Base-by-base conservation (phyloP, 495 filamentous ascomycete genomes). In the Halenospora varia region DNA sequence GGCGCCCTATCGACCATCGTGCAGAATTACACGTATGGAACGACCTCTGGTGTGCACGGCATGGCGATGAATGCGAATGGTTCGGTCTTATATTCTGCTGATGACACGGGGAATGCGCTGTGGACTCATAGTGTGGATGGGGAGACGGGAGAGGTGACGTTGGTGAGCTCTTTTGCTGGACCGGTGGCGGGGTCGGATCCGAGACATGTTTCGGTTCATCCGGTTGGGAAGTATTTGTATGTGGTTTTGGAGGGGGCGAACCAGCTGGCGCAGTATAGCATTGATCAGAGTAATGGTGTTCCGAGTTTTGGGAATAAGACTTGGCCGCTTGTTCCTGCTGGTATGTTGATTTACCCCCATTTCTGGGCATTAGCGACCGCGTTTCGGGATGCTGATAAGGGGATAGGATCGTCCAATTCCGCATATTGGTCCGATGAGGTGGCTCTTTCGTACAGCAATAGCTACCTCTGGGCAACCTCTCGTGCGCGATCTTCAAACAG, bases 401-500 rank as follows among this genome's bases (percentile, higher is more conserved):
- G 6, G 29, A 4, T 35, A 35, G n/a, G n/a, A n/a, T n/a, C 29
- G 29, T 35, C 20, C 8, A 55, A 65, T 24, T 57, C 35, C 26
- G 52, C 48, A 4, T 55, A 68, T 62, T 72, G 70, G 69, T 66
- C 68, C 0, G 71, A 71, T 50, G 70, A 71, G 61, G 67, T 71
- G 20, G 67, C 69, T 25, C 60, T 75, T 0, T 75, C 70, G 0
- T 54, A 56, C 10, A 57, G 35, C 2, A 63, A 58, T 25, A 57
- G 56, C 46, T 74, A 70, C 39, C 60, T 75, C 17, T 74, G 68
- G 66, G 68, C 70, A 23, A 71, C 70, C 23, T 70, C 69, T 2
- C 59, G 68, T 8, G 66, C 68, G 0, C 48, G 58, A 1, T 46
- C 62, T 24, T 51, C 25, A 11, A 53, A 23, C 11, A 51, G 42